These are phyloP conservation scores for Papiliotrema terrestris DNA, from an alignment of 1,284 basidiomycete genomes.

Conservation along the genomic window DNA sequence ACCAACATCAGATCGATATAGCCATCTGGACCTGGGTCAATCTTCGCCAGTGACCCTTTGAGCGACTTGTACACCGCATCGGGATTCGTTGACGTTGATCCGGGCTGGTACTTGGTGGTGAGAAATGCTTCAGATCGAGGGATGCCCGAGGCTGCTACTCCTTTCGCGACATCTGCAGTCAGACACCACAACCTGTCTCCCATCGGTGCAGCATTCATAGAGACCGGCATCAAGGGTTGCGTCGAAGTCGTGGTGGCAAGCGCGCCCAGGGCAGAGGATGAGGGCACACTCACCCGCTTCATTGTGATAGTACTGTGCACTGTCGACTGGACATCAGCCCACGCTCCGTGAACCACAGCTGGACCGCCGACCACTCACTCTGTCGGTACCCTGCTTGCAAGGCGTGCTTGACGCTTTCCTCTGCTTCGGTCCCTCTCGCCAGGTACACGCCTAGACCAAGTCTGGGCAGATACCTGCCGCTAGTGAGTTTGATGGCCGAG, in stretches of 20 bases:
- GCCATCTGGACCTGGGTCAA: too few relatives aligned
- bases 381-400: slow-evolving; percentile 67
- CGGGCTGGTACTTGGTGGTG: too few relatives aligned
- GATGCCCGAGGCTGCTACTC: slow-evolving; percentile 12
- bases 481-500: slow-evolving; percentile 37
- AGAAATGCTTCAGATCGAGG: slow-evolving; percentile 35
- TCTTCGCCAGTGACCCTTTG: too few relatives aligned
- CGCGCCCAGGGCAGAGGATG: too few relatives aligned
- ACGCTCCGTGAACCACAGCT: not conserved
- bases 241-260: too few relatives aligned
- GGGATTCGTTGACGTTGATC: too few relatives aligned
- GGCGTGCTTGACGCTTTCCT: slow-evolving; percentile 62
- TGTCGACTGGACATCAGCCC: slow-evolving; percentile 25
- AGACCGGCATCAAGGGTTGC: too few relatives aligned
- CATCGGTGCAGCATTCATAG: not conserved
- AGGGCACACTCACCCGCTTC: slow-evolving; percentile 67
- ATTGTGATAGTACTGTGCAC: slow-evolving; percentile 68
- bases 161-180: slow-evolving; percentile 29
- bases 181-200: too few relatives aligned
- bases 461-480: slow-evolving; percentile 58
- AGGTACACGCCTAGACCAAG: slow-evolving; percentile 77
- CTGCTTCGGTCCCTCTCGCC: slow-evolving; percentile 58
- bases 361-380: slow-evolving; percentile 44
- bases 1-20: slow-evolving; percentile 76
- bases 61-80: too few relatives aligned